These are phyloP conservation scores for Coemansia sp. DNA, from an alignment of 192 early-diverging fungal species.

Conservation along the genomic window DNA sequence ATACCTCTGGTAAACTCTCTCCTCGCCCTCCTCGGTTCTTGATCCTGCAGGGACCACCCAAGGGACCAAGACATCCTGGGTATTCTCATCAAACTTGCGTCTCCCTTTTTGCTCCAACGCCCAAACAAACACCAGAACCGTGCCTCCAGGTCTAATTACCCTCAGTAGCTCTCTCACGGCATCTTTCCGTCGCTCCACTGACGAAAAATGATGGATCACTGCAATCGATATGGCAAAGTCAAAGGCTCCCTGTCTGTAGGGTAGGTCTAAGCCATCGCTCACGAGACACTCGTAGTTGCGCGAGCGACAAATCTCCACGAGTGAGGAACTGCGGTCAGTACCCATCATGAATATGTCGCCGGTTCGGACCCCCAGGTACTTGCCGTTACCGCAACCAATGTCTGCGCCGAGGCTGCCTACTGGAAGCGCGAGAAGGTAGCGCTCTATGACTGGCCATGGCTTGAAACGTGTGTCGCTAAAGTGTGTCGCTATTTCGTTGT, in stretches of 20 bases:
- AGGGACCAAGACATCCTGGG: constrained; percentile 92
- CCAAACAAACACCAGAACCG: constrained; percentile 90
- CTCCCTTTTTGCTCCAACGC: constrained; percentile 87
- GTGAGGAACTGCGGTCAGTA: constrained; percentile 77
- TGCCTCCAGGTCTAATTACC: constrained; percentile 69
- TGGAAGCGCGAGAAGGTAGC: constrained; percentile 65
- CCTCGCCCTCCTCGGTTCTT: constrained; percentile 24
- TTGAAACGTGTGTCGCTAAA: constrained; percentile 97
- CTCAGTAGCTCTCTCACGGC: constrained; percentile 80
- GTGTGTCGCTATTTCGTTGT: constrained; percentile 88
- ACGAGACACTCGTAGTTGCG: constrained; percentile 81
- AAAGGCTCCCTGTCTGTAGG: constrained; percentile 70
- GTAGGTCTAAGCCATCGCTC: constrained; percentile 74
- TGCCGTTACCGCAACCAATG: constrained; percentile 97
- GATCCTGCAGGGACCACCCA: constrained; percentile 72
- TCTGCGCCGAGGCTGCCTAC: constrained; percentile 84
- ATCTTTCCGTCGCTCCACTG: constrained; percentile 64
- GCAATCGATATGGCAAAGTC: constrained; percentile 96
- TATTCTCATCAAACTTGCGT: constrained; percentile 71
- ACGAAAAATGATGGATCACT: constrained; percentile 92
- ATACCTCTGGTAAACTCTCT: constrained; percentile 68
- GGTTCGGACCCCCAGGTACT: constrained; percentile 88
- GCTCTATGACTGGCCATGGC: constrained; percentile 96
- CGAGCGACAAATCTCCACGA: constrained; percentile 72
- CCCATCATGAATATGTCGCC: constrained; percentile 76